Conservation (phyloP, 805 yeast species). For the Ogataea pini region DNA sequence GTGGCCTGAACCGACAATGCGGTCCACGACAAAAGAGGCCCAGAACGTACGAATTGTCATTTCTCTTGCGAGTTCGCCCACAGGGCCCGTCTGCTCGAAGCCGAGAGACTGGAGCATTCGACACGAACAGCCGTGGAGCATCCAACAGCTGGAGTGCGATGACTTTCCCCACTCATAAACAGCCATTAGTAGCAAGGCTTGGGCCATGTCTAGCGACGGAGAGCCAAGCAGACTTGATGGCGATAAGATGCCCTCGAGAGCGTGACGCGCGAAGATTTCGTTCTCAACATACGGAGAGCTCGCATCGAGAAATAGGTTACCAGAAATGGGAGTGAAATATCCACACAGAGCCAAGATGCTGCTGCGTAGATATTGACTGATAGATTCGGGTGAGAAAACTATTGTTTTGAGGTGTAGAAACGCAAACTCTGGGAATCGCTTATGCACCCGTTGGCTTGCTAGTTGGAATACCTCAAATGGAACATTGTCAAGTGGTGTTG, state of each 20-base stretch:
- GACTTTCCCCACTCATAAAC: constrained; percentile 13
- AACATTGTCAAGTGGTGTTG: background rate
- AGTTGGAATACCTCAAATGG: background rate
- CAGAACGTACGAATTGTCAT: constrained; percentile 12
- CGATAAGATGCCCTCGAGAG: constrained; percentile 1
- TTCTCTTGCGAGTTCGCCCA: constrained; percentile 7
- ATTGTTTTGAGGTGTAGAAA: constrained; percentile 9
- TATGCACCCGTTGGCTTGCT: constrained; percentile 4
- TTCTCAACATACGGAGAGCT: constrained; percentile 2
- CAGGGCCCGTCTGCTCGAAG: constrained; percentile 1
- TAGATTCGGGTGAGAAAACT: constrained; percentile 5
- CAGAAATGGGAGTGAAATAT: constrained; percentile 3
- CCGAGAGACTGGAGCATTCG: constrained; percentile 13
- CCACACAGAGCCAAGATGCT: constrained; percentile 12
- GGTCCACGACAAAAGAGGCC: constrained; percentile 13
- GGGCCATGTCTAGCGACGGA: constrained; percentile 9
- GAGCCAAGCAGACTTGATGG: background rate
- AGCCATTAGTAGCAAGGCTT: constrained; percentile 9
- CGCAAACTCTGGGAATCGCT: constrained; percentile 8
- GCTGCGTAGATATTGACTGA: constrained; percentile 3
- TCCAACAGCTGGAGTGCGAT: constrained; percentile 13
- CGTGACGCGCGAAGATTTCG: constrained; percentile 3
- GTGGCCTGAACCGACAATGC: constrained; percentile 12
- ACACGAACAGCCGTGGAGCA: constrained; percentile 13
- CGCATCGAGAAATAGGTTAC: constrained; percentile 3